phyloP scores from a whole-genome alignment of 2,329 filamentous ascomycete species.

The Fusarium dimerum region DNA sequence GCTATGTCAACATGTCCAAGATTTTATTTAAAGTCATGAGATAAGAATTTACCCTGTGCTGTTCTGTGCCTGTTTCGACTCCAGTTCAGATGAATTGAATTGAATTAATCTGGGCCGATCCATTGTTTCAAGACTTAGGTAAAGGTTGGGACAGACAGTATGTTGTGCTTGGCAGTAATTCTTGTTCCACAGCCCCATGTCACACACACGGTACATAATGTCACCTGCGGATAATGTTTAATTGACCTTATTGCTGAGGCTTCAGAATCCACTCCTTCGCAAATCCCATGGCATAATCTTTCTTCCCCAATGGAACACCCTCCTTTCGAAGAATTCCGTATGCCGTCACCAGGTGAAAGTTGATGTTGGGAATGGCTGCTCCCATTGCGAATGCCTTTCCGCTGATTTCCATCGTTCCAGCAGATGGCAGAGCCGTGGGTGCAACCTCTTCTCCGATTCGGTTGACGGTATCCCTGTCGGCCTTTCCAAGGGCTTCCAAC shows the following conservation, averaged over 20 bases:
- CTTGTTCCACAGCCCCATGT: too few relatives aligned
- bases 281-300: slow-evolving; percentile 46
- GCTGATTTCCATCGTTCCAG: slow-evolving; percentile 20
- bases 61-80: too few relatives aligned
- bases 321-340: slow-evolving; percentile 59
- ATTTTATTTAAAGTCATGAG: too few relatives aligned
- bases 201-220: too few relatives aligned
- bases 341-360: slow-evolving; percentile 59
- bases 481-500: slow-evolving; percentile 26
- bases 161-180: too few relatives aligned
- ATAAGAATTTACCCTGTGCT: too few relatives aligned
- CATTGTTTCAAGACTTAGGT: too few relatives aligned
- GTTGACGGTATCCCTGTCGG: slow-evolving; percentile 35
- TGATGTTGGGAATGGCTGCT: slow-evolving; percentile 57
- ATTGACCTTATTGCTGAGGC: not conserved
- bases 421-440: slow-evolving; percentile 21
- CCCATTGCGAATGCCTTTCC: slow-evolving; percentile 43
- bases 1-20: too few relatives aligned
- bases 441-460: slow-evolving; percentile 27
- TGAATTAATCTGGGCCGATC: too few relatives aligned
- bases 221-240: too few relatives aligned
- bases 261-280: slow-evolving; percentile 22
- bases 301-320: slow-evolving; percentile 61
- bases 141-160: too few relatives aligned
- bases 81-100: too few relatives aligned